Percentiles rank a stretch among this genome's conserved stretches.
phyloP scores from a whole-genome alignment of 805 yeast species.

The Priceomyces castillae region DNA sequence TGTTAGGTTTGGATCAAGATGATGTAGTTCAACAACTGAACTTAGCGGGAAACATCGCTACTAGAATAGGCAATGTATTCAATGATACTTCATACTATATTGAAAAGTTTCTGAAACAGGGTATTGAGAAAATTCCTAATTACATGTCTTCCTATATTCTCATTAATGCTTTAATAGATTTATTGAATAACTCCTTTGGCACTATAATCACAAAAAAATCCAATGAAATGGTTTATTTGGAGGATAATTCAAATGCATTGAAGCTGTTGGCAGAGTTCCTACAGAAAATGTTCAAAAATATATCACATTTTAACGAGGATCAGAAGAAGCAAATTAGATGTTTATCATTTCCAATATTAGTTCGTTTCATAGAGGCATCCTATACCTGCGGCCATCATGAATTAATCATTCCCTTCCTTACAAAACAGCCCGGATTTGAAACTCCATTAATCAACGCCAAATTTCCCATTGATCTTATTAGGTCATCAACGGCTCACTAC shows the following conservation, averaged over 20 bases:
- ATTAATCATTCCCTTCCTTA: conserved; percentile 14
- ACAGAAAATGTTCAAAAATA: background rate
- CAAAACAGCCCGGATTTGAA: conserved; percentile 1
- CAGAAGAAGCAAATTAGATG: background rate
- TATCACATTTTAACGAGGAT: background rate
- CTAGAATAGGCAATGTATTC: conserved; percentile 10
- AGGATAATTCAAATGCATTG: background rate
- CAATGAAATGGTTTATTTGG: conserved; percentile 7
- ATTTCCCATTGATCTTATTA: conserved; percentile 18
- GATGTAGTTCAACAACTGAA: background rate
- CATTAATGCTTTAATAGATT: conserved; percentile 5
- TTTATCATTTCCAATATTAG: conserved; percentile 16
- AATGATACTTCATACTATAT: conserved; percentile 6
- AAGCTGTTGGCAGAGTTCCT: background rate
- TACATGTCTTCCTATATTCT: conserved; percentile 5
- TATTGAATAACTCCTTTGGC: conserved; percentile 11
- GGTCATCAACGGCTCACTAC: conserved; percentile 13
- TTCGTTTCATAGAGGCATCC: conserved; percentile 13
- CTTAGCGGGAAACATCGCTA: conserved; percentile 5
- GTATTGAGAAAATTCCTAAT: background rate
- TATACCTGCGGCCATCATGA: conserved; percentile 20
- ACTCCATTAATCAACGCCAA: conserved; percentile 17
- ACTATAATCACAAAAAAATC: conserved; percentile 12
- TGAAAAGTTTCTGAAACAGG: background rate
- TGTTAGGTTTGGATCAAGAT: conserved; percentile 2